Conservation (phyloP, 1,284 basidiomycete genomes). For the Marasmius fiardii region DNA sequence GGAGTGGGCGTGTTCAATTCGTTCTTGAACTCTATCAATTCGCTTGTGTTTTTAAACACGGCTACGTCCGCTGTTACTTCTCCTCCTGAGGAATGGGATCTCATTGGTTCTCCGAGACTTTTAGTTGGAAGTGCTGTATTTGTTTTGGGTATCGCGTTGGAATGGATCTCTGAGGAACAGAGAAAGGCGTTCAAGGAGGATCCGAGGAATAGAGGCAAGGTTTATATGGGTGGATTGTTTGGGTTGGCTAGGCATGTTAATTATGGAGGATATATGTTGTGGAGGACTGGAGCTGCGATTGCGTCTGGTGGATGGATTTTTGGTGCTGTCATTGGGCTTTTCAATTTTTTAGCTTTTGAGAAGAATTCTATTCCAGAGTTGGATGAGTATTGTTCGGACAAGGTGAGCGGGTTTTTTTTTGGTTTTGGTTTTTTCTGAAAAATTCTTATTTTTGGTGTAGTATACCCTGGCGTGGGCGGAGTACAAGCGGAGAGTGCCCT, state of each 20-base stretch:
- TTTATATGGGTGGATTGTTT: slow-evolving; percentile 18
- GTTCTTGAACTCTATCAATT: background rate
- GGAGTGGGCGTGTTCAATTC: slow-evolving; percentile 1
- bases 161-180: slow-evolving; percentile 17
- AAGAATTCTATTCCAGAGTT: slow-evolving; percentile 11
- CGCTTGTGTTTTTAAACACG: background rate
- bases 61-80: slow-evolving; percentile 5
- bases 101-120: background rate
- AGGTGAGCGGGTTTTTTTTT: background rate
- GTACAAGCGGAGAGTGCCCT: slow-evolving; percentile 18
- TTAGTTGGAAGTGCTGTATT: slow-evolving; percentile 14
- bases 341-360: slow-evolving; percentile 2
- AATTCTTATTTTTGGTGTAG: background rate
- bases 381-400: slow-evolving; percentile 5
- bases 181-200: slow-evolving; percentile 21
- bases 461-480: slow-evolving; percentile 18
- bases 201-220: slow-evolving; percentile 18
- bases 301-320: slow-evolving; percentile 11
- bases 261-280: slow-evolving; percentile 20
- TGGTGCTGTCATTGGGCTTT: slow-evolving; percentile 1
- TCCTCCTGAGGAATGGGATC: background rate
- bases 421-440: background rate
- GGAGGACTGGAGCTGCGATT: slow-evolving; percentile 18
- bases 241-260: slow-evolving; percentile 20
- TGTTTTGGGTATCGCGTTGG: slow-evolving; percentile 15